Percentiles rank a stretch among this genome's conserved stretches.
Conservation (phyloP, 352 stramenopile species). For the Phytophthora pisi region DNA sequence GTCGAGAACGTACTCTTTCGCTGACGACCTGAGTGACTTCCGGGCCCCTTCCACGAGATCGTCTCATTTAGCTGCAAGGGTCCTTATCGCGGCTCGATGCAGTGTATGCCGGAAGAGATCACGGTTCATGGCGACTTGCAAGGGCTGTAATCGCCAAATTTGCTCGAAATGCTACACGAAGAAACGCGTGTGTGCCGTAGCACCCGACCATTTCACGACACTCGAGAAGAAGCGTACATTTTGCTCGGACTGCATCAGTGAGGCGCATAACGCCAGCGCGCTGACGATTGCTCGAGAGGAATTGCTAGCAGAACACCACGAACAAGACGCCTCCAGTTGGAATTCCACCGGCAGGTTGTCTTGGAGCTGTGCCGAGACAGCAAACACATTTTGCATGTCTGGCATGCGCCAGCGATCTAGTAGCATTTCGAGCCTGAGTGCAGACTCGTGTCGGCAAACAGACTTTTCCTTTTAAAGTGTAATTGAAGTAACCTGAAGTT, state of each 20-base stretch:
- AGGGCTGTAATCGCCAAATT: constrained; percentile 22
- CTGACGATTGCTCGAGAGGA: constrained; percentile 28
- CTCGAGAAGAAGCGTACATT: constrained; percentile 35
- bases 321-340: constrained; percentile 8
- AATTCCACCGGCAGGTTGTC: constrained; percentile 5
- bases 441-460: constrained; percentile 10
- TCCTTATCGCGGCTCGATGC: constrained; percentile 13
- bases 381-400: constrained; percentile 13
- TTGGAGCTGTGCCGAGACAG: constrained; percentile 12
- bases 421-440: constrained; percentile 24
- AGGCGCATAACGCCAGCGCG: constrained; percentile 17
- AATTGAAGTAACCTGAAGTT: background rate
- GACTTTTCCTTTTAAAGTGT: constrained; percentile 5
- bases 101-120: constrained; percentile 23
- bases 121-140: constrained; percentile 26
- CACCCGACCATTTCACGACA: constrained; percentile 23
- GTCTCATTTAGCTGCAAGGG: constrained; percentile 1
- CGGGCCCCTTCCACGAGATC: constrained; percentile 7
- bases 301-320: constrained; percentile 18
- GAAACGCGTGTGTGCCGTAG: constrained; percentile 29
- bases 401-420: constrained; percentile 13
- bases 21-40: constrained; percentile 30
- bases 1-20: constrained; percentile 30
- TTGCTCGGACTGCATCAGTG: constrained; percentile 31
- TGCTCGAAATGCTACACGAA: constrained; percentile 32